These are phyloP conservation scores for Penicillium sp. DNA, from an alignment of 2,329 filamentous ascomycete genomes.

Conservation along the genomic window DNA sequence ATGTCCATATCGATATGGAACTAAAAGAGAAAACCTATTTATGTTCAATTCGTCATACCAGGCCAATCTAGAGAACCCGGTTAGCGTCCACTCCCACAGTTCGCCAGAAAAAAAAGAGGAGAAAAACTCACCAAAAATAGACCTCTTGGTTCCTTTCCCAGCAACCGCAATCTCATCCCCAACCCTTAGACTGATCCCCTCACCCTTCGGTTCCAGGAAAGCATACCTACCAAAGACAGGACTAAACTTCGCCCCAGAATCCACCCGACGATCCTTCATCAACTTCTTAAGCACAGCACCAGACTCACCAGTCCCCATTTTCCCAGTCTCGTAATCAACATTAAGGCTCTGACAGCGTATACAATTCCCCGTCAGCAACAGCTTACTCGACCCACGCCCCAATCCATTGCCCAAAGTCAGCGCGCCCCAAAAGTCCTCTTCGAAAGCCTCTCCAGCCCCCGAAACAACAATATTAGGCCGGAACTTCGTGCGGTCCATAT, in stretches of 20 bases:
- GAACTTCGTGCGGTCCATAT: slow-evolving; percentile 67
- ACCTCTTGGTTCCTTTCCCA: slow-evolving; percentile 52
- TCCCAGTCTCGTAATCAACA: slow-evolving; percentile 68
- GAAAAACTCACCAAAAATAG: slow-evolving; percentile 53
- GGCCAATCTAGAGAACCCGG: slow-evolving; percentile 34
- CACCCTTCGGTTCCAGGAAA: slow-evolving; percentile 52
- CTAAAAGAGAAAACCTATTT: background rate
- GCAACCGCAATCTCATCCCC: slow-evolving; percentile 59
- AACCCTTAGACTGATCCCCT: slow-evolving; percentile 48
- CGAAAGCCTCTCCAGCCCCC: slow-evolving; percentile 57
- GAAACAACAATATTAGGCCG: slow-evolving; percentile 71
- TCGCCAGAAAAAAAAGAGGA: background rate
- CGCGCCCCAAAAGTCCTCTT: slow-evolving; percentile 72
- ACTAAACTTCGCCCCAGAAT: slow-evolving; percentile 64
- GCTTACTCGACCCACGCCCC: slow-evolving; percentile 27
- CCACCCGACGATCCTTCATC: slow-evolving; percentile 68
- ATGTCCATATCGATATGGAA: background rate
- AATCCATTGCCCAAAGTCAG: slow-evolving; percentile 44
- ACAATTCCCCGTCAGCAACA: slow-evolving; percentile 69
- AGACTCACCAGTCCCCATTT: slow-evolving; percentile 54
- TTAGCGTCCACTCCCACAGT: slow-evolving; percentile 9
- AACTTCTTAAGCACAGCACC: slow-evolving; percentile 68
- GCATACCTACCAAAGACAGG: slow-evolving; percentile 74
- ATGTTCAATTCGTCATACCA: slow-evolving; percentile 28
- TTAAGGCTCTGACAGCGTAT: slow-evolving; percentile 68